Evolutionary conservation across 345 rosid species (phyloP).

Genomic region (Linum tenue): DNA sequence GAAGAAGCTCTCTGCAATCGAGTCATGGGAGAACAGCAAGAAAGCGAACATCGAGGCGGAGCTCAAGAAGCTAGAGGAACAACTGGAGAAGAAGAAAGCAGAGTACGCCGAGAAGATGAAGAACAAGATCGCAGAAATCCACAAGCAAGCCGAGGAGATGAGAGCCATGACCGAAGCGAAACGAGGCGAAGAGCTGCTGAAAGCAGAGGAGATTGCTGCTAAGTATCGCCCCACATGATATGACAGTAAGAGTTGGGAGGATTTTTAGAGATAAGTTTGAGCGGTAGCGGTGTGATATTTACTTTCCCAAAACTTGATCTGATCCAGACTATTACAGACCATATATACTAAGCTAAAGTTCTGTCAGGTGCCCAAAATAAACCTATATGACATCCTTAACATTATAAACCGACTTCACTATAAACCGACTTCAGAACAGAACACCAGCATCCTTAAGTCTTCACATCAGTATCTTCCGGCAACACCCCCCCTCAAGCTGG

Average conservation of each 20-base stretch:
- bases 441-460: no score
- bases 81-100: slow-evolving; percentile 71
- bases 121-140: slow-evolving; percentile 62
- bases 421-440: no score
- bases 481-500: slow-evolving; percentile 65
- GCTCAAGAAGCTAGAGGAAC: slow-evolving; percentile 58
- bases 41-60: slow-evolving; percentile 58
- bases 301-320: no score
- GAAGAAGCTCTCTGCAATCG: slow-evolving; percentile 44
- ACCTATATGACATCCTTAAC: no score
- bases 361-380: no score
- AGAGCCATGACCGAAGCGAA: slow-evolving; percentile 73
- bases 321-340: no score
- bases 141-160: slow-evolving; percentile 78
- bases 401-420: no score
- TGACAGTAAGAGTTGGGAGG: no score
- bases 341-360: no score
- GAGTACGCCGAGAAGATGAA: slow-evolving; percentile 69
- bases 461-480: no score
- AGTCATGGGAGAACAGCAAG: slow-evolving; percentile 58
- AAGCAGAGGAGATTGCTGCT: slow-evolving; percentile 75
- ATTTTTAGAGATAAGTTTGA: no score
- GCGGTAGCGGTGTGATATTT: no score
- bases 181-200: slow-evolving; percentile 71
- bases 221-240: slow-evolving; percentile 70